Evolutionary conservation across 2,329 filamentous ascomycete species (phyloP), one percentile per base, ranked within the genome.

Genomic region (Eutypella sp.): DNA sequence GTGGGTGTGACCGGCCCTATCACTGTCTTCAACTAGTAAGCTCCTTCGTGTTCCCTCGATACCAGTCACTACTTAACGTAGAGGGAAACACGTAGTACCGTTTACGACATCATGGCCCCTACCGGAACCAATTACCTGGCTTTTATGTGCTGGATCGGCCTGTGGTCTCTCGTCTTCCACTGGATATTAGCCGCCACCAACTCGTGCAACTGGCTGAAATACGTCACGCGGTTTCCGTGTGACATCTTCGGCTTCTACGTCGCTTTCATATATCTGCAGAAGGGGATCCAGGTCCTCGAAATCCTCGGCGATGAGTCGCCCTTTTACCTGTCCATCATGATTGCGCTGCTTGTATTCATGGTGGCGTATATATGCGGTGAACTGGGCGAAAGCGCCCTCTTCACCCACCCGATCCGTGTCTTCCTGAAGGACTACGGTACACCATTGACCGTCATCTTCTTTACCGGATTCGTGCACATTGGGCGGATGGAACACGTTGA

Each of bases 191-290:
- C 89, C 41, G 73, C 89, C 46, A 88, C 87, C 10, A 96, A 96
- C 63, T 83, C 88, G 2, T 95, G 90, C 72, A 93, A 95, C 66
- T 86, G 78, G 58, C 74, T 96, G n/a, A 84, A 82, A 59, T 95
- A 91, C 65, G 89, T 96, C 19, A 96, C 90, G 1, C 79, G 89
- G 13, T 96, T 96, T 63, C 89, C 89, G 20, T 95, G 90, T 68
- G 90, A 96, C 65, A 93, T 92, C 58, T 95, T 96, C 55, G 90
- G 89, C 42, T 95, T 95, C 69, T 95, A 95, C 62, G 89, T 95
- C 40, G 89, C 89, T 46, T 90, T 87, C 61, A 92, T 95, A 65
- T 95, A 95, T 62, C 75, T 95, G 18, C 89, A 95, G 61, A 95
- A 95, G 67, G 89, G 89, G 15, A 85, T 95, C 50, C 88, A 95